Evolutionary conservation across 2,329 filamentous ascomycete species (phyloP).

Genomic region (Fusarium coicis): DNA sequence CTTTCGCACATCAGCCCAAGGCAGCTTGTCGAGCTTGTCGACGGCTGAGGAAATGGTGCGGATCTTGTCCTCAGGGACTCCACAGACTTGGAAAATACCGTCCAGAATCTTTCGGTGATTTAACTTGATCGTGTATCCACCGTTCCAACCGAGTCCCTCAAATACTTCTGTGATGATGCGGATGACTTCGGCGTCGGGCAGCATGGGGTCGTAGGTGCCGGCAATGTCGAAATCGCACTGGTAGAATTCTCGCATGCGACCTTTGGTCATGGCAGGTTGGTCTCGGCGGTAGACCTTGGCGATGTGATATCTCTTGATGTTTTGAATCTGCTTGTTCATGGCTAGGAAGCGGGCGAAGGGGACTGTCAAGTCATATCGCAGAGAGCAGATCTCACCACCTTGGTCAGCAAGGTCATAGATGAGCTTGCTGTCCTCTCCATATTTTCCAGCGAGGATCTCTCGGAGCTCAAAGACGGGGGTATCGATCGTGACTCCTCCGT

Average conservation of each 20-base stretch:
- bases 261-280: conserved; percentile 79
- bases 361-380: conserved; percentile 89
- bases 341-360: conserved; percentile 93
- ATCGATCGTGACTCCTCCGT: conserved; percentile 82
- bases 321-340: conserved; percentile 85
- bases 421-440: conserved; percentile 91
- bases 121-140: conserved; percentile 85
- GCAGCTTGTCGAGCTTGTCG: conserved; percentile 93
- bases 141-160: conserved; percentile 78
- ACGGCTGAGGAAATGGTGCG: conserved; percentile 91
- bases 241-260: conserved; percentile 95
- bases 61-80: conserved; percentile 87
- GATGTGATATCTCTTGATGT: conserved; percentile 94
- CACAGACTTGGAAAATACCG: conserved; percentile 90
- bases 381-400: conserved; percentile 78
- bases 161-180: conserved; percentile 88
- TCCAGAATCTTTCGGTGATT: conserved; percentile 96
- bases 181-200: conserved; percentile 90
- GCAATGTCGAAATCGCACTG: conserved; percentile 98
- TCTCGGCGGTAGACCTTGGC: conserved; percentile 77
- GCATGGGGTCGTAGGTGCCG: conserved; percentile 87
- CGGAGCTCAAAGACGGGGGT: conserved; percentile 87
- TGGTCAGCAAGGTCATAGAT: conserved; percentile 91
- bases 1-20: conserved; percentile 88
- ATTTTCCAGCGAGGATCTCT: conserved; percentile 89